Percentiles rank a stretch among this genome's conserved stretches.
These are phyloP conservation scores for Nakaseomyces nivariensis DNA, from an alignment of 1,139 yeast species.

Conservation along the genomic window DNA sequence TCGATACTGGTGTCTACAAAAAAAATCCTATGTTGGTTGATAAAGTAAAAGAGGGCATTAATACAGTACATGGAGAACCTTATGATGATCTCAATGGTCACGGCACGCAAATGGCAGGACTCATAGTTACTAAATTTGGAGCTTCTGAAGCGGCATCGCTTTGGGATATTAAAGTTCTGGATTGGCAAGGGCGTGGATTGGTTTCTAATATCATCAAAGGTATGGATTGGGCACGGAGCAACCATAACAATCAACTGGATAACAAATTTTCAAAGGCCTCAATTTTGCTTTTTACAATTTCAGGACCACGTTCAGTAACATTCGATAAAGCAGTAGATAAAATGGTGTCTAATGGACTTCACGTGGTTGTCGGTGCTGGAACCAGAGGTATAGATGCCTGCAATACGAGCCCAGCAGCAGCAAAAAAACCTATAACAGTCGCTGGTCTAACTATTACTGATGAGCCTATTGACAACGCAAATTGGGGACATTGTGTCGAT, in stretches of 20 bases:
- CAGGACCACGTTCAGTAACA: constrained; percentile 78
- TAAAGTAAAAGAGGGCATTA: no score
- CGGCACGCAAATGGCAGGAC: no score
- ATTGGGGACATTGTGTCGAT: constrained; percentile 78
- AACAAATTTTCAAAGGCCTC: constrained; percentile 64
- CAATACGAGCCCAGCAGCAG: constrained; percentile 73
- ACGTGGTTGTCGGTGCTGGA: constrained; percentile 85
- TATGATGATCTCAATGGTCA: no score
- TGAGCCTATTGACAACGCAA: constrained; percentile 68
- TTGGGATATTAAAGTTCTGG: no score
- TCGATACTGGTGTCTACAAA: constrained; percentile 86
- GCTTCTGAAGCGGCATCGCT: no score
- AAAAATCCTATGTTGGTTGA: constrained; percentile 58
- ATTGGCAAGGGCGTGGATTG: no score
- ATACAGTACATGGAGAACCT: no score
- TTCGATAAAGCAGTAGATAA: constrained; percentile 77
- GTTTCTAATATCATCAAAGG: no score
- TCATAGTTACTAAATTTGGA: no score
- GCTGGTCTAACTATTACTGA: constrained; percentile 75
- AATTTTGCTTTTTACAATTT: constrained; percentile 82
- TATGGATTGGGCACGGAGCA: no score
- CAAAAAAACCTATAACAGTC: constrained; percentile 65
- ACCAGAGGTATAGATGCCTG: constrained; percentile 80
- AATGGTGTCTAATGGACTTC: constrained; percentile 70
- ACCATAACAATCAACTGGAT: neutral